Percentiles rank a stretch among this genome's conserved stretches.
These are phyloP conservation scores for Nannizziopsis arthrosporioides DNA, from an alignment of 2,329 filamentous ascomycete species.

Conservation along the genomic window DNA sequence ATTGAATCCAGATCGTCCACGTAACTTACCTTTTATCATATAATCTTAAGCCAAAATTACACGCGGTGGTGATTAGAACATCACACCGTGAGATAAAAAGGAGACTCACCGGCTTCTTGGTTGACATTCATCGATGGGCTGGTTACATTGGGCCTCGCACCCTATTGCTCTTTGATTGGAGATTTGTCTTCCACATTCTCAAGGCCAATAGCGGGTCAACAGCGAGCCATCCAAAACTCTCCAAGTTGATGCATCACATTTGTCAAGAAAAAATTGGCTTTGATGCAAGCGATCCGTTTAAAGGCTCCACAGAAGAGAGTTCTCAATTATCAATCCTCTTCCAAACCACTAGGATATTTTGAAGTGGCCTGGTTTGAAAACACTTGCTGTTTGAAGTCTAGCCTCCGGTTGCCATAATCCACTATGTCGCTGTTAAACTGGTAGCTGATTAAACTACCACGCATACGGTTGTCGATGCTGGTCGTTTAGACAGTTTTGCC, in stretches of 20 bases:
- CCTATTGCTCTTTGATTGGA: neutral
- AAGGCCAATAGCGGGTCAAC: neutral
- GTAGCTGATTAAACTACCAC: too few species aligned
- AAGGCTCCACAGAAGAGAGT: neutral
- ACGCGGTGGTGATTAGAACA: too few species aligned
- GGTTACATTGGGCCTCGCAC: neutral
- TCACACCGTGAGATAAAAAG: too few species aligned
- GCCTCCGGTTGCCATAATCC: too few species aligned
- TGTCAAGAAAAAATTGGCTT: neutral
- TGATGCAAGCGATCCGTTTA: constrained; percentile 5
- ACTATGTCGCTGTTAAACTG: too few species aligned
- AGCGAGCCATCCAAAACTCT: neutral
- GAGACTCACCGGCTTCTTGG: too few species aligned
- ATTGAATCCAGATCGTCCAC: too few species aligned
- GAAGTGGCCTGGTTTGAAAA: neutral
- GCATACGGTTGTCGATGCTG: too few species aligned
- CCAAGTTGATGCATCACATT: constrained; percentile 8
- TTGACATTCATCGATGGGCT: neutral
- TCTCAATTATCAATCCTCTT: too few species aligned
- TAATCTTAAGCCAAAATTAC: too few species aligned
- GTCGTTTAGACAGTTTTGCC: too few species aligned
- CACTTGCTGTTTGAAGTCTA: neutral
- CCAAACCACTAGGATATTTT: neutral
- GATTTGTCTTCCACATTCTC: neutral
- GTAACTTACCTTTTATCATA: too few species aligned